Base-by-base conservation (phyloP, 805 yeast species). In the Wickerhamiella nectarea region DNA sequence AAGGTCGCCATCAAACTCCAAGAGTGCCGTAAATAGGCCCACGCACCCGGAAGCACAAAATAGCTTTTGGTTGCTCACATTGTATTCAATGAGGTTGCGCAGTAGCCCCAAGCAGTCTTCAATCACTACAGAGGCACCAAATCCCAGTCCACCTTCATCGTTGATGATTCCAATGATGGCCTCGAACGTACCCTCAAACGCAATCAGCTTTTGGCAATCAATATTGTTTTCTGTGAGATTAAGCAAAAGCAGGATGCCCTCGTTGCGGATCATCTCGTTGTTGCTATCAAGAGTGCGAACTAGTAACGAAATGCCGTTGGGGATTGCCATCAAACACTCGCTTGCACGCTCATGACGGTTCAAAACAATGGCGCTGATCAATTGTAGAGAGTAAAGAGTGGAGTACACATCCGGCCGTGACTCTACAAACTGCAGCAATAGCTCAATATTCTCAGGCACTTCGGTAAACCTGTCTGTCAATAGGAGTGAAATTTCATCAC, bases 391-490 rank as follows among this genome's bases (percentile, higher is more conserved):
- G 57, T 89, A 91, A 8, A 91, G 66, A 45, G 80, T 71, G 34
- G 80, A 71, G 59, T 84, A 93, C 56, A 85, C 84, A 56, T 84
- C 89, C 38, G 62, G 47, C 10, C 31, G 38, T 26, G 69, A 66
- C 20, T 67, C 68, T 20, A 71, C 65, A 7, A 78, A 58, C 20
- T 78, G 74, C 6, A 78, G 58, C 19, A 71, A 55, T 15, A 70
- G 65, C 14, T 71, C 56, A 11, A 73, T 65, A 37, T 71, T 70
- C 9, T 66, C 68, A 26, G 63, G 61, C 33, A 59, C 59, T 62
- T 82, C 87, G 1, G 87, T 80, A 53, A 91, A 66, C 55, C 85
- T 96, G 61, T 91, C 98, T 0, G 97, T 85, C 25, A 91, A 82
- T 94, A 96, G 87, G 45, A 87, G 63, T 0, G 95, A 82, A 51